Evolutionary conservation across 2,329 filamentous ascomycete genomes (phyloP).

Genomic region (Sclerotinia sclerotiorum): DNA sequence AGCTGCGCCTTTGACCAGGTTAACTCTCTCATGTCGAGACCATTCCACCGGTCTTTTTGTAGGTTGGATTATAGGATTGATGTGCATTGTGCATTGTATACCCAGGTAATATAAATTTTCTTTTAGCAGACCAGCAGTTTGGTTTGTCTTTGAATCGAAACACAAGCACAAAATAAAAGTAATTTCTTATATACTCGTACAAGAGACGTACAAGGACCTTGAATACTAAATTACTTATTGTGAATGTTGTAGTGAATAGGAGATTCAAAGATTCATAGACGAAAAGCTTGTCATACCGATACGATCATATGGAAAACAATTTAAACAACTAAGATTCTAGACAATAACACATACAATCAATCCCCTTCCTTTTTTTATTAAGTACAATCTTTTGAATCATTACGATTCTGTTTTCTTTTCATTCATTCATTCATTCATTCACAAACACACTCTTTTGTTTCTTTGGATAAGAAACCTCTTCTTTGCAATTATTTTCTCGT

Average conservation of each 20-base stretch:
- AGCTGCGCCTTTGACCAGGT: not conserved
- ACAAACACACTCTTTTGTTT: constrained; percentile 12
- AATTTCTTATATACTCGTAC: constrained; percentile 8
- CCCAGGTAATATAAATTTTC: not conserved
- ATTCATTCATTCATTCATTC: constrained; percentile 9
- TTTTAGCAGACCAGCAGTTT: not conserved
- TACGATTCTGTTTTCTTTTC: not conserved
- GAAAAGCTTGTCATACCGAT: not conserved
- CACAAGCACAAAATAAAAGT: constrained; percentile 2
- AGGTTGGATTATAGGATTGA: constrained; percentile 12
- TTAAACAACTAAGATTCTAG: not conserved
- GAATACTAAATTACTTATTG: not conserved
- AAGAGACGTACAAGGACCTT: not conserved
- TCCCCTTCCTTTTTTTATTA: not conserved
- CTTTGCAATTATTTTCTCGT: not conserved
- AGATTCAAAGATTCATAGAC: not conserved
- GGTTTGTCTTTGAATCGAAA: not conserved
- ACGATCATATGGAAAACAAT: constrained; percentile 1
- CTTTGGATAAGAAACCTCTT: not conserved
- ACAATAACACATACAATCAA: not conserved
- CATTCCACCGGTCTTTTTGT: not conserved
- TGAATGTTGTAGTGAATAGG: constrained; percentile 13
- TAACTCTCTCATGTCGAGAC: not conserved
- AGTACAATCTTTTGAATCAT: constrained; percentile 9
- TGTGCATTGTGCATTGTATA: not conserved